Conservation (phyloP, 1,139 yeast genomes). For the Nadsonia starkeyi-henricii region DNA sequence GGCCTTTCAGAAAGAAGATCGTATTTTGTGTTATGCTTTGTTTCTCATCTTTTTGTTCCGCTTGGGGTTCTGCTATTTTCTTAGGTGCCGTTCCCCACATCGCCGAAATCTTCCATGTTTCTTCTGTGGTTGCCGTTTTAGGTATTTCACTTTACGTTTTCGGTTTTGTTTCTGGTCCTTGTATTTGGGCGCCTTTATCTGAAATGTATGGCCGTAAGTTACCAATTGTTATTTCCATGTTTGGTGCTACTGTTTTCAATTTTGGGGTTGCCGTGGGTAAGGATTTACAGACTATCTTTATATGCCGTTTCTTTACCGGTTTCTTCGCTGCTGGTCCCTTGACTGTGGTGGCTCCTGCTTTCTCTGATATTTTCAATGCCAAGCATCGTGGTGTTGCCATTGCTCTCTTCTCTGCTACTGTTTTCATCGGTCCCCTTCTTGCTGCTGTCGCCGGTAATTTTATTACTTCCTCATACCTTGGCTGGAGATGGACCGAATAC, state of each 20-base stretch:
- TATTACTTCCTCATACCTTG: conserved; percentile 24
- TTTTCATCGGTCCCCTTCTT: conserved; percentile 61
- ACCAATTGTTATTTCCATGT: conserved; percentile 38
- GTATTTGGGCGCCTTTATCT: conserved; percentile 69
- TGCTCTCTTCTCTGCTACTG: conserved; percentile 48
- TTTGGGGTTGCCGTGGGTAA: conserved; percentile 65
- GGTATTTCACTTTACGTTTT: conserved; percentile 61
- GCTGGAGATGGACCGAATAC: conserved; percentile 51
- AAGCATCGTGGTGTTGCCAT: conserved; percentile 54
- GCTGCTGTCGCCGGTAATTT: conserved; percentile 41
- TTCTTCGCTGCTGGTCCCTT: conserved; percentile 67
- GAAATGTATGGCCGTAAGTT: conserved; percentile 60
- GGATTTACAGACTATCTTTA: conserved; percentile 55
- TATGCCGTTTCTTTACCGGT: conserved; percentile 67
- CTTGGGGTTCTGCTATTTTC: conserved; percentile 34
- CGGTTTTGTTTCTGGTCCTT: conserved; percentile 76
- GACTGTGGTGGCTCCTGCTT: conserved; percentile 72
- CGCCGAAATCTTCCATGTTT: conserved; percentile 18
- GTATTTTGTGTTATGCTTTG: conserved; percentile 23
- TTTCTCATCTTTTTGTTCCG: conserved; percentile 25
- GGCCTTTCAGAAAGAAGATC: conserved; percentile 28
- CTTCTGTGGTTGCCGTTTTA: conserved; percentile 25
- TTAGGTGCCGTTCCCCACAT: conserved; percentile 25
- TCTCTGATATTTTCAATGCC: conserved; percentile 61
- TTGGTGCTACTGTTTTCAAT: conserved; percentile 45